Evolutionary conservation across 208 protist species (phyloP), one percentile per base, ranked within the genome.

Genomic region (Herpetomonas tarakana): DNA sequence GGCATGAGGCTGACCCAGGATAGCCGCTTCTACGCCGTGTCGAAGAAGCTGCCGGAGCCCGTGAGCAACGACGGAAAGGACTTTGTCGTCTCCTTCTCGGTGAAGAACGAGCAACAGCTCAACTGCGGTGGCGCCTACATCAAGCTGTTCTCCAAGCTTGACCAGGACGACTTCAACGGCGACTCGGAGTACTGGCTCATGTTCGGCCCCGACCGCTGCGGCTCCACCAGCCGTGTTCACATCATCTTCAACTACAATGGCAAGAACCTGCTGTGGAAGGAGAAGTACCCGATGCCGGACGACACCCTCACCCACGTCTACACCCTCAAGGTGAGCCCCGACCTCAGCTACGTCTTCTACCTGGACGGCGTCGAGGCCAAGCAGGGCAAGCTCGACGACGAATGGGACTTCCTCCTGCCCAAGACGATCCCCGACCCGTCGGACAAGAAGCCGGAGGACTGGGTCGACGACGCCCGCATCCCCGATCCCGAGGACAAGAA

Each of bases 201-300:
- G 96, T 98, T 98, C 65, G 97, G 96, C 54, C 96, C 96, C 41
- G 97, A 99, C 81, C 76, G 87, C 52, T 99, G 96, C 61, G 96
- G 95, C 53, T 12, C 30, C 18, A 69, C 19, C 7, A 88, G 79
- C 38, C 84, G 83, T 59, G 65, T 97, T 27, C 95, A 98, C 75
- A 78, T 98, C 39, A 98, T 99, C 76, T 80, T 98, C 31, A 81
- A 87, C 65, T 91, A 98, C 83, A 94, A 98, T 16, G 96, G 92
- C 35, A 74, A 78, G 54, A 98, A 98, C 73, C 65, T 86, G 47
- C 66, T 93, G 52, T 93, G 88, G 79, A 97, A 93, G 61, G 83
- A 79, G 52, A 55, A 60, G 26, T 38, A 86, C n/a, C 41, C 19
- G 22, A 74, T 62, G 39, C 74, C 83, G 47, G 52, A 56, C 7